phyloP scores from a whole-genome alignment of 1,284 basidiomycete genomes.

The Heterobasidion parviporum region DNA sequence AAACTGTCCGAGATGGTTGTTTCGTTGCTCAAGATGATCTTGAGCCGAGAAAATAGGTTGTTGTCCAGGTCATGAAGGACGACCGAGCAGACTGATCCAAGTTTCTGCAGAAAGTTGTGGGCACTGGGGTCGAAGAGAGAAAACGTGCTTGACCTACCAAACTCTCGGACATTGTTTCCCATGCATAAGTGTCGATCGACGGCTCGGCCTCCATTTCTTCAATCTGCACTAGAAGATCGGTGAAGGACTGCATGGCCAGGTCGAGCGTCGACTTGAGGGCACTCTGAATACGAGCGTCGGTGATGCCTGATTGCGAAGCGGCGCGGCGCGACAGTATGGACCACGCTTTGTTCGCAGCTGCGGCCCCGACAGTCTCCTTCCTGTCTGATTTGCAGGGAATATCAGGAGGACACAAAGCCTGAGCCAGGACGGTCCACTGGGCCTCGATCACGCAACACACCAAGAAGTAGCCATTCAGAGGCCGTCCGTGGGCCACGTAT shows the following conservation, averaged over 20 bases:
- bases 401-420: conserved; percentile 50
- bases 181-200: conserved; percentile 74
- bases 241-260: conserved; percentile 65
- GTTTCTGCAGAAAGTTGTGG: conserved; percentile 51
- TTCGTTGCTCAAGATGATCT: conserved; percentile 72
- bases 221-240: conserved; percentile 65
- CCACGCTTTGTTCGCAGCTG: conserved; percentile 79
- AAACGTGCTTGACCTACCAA: conserved; percentile 32
- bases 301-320: conserved; percentile 29
- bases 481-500: conserved; percentile 68
- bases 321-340: conserved; percentile 50
- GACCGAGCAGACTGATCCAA: conserved; percentile 79
- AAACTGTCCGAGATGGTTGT: conserved; percentile 76
- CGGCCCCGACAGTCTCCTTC: conserved; percentile 52
- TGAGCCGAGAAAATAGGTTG: conserved; percentile 64
- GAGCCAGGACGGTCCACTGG: conserved; percentile 77
- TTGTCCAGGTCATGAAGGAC: conserved; percentile 65
- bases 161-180: conserved; percentile 82
- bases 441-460: conserved; percentile 81
- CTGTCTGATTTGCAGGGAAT: conserved; percentile 17
- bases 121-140: background rate
- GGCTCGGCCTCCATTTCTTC: conserved; percentile 75
- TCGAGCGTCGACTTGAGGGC: conserved; percentile 41
- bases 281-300: conserved; percentile 31
- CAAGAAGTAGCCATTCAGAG: conserved; percentile 82